These are phyloP conservation scores for Diaporthe sp. DNA, from an alignment of 2,329 filamentous ascomycete genomes.

Conservation along the genomic window DNA sequence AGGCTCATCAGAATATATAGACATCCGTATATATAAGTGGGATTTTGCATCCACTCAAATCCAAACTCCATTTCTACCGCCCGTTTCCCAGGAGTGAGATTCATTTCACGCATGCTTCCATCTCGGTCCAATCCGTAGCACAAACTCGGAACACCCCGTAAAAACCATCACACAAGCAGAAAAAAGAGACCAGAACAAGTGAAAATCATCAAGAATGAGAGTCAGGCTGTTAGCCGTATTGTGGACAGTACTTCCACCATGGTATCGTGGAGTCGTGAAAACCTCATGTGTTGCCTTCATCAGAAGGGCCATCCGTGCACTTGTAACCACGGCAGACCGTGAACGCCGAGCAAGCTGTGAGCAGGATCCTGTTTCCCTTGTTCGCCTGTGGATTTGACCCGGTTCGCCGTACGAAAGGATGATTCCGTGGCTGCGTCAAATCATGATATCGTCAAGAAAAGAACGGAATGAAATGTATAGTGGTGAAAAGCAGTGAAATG, in stretches of 20 bases:
- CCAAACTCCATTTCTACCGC: slow-evolving; percentile 31
- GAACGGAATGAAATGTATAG: slow-evolving; percentile 44
- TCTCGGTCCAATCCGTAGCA: neutral
- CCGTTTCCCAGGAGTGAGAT: neutral
- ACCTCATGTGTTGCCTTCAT: slow-evolving; percentile 1
- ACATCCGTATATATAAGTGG: slow-evolving; percentile 21
- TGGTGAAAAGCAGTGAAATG: slow-evolving; percentile 34
- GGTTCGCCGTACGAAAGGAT: slow-evolving; percentile 13
- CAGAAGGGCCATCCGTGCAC: slow-evolving; percentile 15
- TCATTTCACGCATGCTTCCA: slow-evolving; percentile 18
- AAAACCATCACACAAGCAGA: neutral
- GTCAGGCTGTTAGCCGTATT: slow-evolving; percentile 13
- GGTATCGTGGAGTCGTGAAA: slow-evolving; percentile 26
- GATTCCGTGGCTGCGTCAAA: slow-evolving; percentile 29
- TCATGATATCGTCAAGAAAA: slow-evolving; percentile 39
- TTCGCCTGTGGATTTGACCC: slow-evolving; percentile 35
- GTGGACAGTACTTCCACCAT: slow-evolving; percentile 12
- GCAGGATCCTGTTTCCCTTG: neutral
- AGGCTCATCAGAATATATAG: slow-evolving; percentile 24
- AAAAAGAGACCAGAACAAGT: neutral
- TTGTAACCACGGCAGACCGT: neutral
- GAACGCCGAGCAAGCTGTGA: slow-evolving; percentile 27
- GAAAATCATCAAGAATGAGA: slow-evolving; percentile 13
- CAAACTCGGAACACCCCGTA: slow-evolving; percentile 9
- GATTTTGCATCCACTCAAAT: neutral